Conservation (phyloP, 169 alveolate species). For the Plasmodium fragile region DNA sequence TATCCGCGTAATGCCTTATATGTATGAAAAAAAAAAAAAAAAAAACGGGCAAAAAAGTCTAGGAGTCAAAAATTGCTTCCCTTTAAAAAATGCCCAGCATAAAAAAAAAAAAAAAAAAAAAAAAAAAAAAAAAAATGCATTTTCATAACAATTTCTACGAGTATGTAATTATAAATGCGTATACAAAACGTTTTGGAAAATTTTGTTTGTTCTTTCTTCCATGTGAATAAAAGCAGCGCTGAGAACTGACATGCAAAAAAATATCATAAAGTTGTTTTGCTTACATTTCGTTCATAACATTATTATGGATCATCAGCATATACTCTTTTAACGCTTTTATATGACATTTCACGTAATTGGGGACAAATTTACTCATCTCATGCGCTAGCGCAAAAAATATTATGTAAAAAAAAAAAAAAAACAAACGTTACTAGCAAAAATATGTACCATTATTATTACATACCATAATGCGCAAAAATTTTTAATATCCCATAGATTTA, state of each 20-base stretch:
- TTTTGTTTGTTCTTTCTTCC: neutral
- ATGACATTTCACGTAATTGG: neutral
- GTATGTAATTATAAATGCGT: neutral
- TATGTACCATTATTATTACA: neutral
- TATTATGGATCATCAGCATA: neutral
- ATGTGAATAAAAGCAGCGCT: neutral
- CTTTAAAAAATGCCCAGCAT: neutral
- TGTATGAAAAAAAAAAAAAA: neutral
- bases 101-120: neutral
- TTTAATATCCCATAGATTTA: neutral
- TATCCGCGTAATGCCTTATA: neutral
- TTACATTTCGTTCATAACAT: neutral
- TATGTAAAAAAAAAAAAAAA: neutral
- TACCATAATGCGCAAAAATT: neutral
- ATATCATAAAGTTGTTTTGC: neutral
- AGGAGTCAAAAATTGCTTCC: neutral
- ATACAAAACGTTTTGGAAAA: neutral
- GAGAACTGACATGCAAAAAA: slow-evolving; percentile 1
- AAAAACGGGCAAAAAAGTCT: neutral
- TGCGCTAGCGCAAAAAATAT: neutral
- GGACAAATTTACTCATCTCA: neutral
- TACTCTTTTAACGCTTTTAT: neutral
- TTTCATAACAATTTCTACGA: neutral
- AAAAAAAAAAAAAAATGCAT: neutral
- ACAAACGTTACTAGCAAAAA: neutral